Evolutionary conservation across 257 asterid species (phyloP), one percentile per base, ranked within the genome.

Genomic region (Jacaranda mimosifolia): DNA sequence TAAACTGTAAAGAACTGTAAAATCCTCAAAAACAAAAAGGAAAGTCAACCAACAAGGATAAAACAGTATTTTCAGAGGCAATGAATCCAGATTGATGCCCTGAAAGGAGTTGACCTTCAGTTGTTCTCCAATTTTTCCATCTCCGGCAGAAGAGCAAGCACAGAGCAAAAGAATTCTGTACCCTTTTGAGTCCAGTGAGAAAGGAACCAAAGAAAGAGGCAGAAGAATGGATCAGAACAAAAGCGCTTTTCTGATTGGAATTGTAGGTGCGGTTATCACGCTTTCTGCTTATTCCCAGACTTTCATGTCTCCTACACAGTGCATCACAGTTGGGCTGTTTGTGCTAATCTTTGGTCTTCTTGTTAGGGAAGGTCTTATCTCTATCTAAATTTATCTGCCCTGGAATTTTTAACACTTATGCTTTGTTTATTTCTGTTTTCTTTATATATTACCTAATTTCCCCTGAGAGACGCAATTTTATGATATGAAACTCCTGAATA

Each of bases 201-300:
- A 49, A 15, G 8, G 42, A 26, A 59, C 10, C 8, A 42, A 9
- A 56, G 46, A 48, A 13, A n/a, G 69, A 63, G 19, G 8, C 10
- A 63, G 26, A 65, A 40, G 14, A 56, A 93, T 93, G 99, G 90
- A 95, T 86, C 86, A 83, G 70, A 95, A 88, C 84, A 83, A 72
- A 79, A 87, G 80, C 80, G 68, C 97, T 46, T 69, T 90, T 46
- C 3, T 88, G 80, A 86, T 95, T 0, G 98, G 97, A 72, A 32
- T 93, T 0, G 46, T 80, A 3, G 97, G 97, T 0, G 97, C 97
- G 0, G 80, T 64, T 0, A 82, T 95, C 40, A 95, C 99, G 43
- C 93, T 95, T 9, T 88, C 92, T 1, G 98, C 99, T 18, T 95
- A 93, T 81, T 90, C 98, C 0, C 97, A 95, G 80, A 86, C 94